Conservation (phyloP, 1,284 basidiomycete species). For the Peniophora sp. region DNA sequence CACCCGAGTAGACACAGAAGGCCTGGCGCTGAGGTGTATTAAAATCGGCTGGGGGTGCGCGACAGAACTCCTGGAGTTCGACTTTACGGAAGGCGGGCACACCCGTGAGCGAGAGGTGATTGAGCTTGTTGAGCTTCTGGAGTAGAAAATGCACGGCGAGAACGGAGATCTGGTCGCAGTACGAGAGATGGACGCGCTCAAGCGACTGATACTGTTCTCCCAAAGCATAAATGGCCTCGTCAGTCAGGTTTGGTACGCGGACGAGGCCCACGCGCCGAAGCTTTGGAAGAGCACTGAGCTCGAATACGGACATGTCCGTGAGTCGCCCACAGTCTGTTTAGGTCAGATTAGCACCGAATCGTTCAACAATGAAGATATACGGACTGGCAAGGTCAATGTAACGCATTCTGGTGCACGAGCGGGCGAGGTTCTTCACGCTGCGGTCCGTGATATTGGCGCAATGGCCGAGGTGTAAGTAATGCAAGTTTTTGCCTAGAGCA, state of each 20-base stretch:
- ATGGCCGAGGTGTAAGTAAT: conserved; percentile 95
- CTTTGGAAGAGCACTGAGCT: conserved; percentile 84
- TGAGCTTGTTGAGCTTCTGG: conserved; percentile 81
- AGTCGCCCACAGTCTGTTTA: conserved; percentile 73
- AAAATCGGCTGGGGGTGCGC: conserved; percentile 85
- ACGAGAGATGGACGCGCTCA: conserved; percentile 95
- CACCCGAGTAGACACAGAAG: conserved; percentile 96
- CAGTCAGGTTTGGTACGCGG: conserved; percentile 87
- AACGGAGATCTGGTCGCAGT: conserved; percentile 94
- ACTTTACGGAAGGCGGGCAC: conserved; percentile 83
- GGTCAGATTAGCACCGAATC: conserved; percentile 6
- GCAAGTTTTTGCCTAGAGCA: conserved; percentile 83
- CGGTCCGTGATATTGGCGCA: conserved; percentile 84
- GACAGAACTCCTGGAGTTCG: conserved; percentile 88
- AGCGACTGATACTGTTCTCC: conserved; percentile 77
- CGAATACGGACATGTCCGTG: conserved; percentile 92
- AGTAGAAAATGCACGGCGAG: conserved; percentile 88
- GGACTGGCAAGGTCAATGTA: conserved; percentile 96
- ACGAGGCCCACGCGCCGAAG: conserved; percentile 94
- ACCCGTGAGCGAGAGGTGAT: conserved; percentile 95
- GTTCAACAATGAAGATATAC: conserved; percentile 22
- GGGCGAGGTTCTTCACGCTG: conserved; percentile 78
- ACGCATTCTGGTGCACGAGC: conserved; percentile 86
- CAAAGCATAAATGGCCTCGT: conserved; percentile 86
- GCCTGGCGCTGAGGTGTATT: conserved; percentile 86